Evolutionary conservation across 148 eudicot genomes (phyloP), one percentile per base, ranked within the genome.

Genomic region (Cornus suecica): DNA sequence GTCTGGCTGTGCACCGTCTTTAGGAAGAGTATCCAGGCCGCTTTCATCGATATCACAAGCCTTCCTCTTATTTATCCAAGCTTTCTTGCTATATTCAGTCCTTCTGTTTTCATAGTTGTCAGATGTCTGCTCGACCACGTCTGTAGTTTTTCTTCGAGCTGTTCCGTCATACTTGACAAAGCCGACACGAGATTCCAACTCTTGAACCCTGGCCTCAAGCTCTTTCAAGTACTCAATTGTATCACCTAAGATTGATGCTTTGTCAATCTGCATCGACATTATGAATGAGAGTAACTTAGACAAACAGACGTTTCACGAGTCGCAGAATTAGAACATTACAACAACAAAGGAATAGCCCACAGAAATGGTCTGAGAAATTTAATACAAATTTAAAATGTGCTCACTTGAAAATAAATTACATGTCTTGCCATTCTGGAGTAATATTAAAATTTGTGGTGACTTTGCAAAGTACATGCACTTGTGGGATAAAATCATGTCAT

Each of bases 181-280:
- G 51, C 84, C 83, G 10, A 80, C 73, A 73, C 83, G 79, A 60
- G 84, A 84, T 79, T 88, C 83, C 31, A 84, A 62, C 79, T 80
- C 89, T 20, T 77, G 80, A 25, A 80, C 83, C 78, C 81, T 84
- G n/a, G 83, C 88, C 66, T 83, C 91, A 14, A 84, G 83, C 70
- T 78, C 86, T 79, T 76, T 76, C 77, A 86, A 45, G 83, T 83
- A 78, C 42, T 81, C 83, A 16, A 80, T 81, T 42, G 86, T 68
- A 32, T 80, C 80, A 32, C 74, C 70, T 5, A 81, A 78, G 66
- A 83, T 83, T 6, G 87, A 67, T 80, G 79, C 78, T 77, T 84
- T 81, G 70, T 80, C 86, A 51, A 68, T 75, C 91, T 84, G 86
- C 69, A 77, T 64, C 70, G 7, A 45, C 71, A 76, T 23, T 34